phyloP scores from a whole-genome alignment of 2,329 filamentous ascomycete genomes.

The Xylariaceae sp. region DNA sequence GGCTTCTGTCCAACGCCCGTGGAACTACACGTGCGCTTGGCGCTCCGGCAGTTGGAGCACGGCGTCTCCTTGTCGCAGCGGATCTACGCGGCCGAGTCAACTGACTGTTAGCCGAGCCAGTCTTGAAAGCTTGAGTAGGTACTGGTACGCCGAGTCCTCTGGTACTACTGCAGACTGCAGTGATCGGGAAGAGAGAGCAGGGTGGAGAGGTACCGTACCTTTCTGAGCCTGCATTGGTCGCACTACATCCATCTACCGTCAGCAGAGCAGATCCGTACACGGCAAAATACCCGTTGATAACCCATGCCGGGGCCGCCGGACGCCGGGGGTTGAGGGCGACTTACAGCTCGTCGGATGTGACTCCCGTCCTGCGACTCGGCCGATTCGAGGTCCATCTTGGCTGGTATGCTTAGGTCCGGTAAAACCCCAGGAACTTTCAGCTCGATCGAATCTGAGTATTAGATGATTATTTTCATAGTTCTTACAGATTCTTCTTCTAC shows the following conservation, averaged over 20 bases:
- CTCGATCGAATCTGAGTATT: too few relatives aligned
- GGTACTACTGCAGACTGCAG: too few relatives aligned
- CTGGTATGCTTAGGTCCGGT: too few relatives aligned
- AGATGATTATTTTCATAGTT: too few relatives aligned
- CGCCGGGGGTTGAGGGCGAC: slow-evolving; percentile 28
- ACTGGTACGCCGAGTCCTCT: too few relatives aligned
- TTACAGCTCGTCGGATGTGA: neutral
- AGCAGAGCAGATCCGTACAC: too few relatives aligned
- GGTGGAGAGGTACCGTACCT: slow-evolving; percentile 23
- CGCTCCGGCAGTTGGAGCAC: slow-evolving; percentile 53
- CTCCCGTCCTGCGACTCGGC: neutral
- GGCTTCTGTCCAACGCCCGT: slow-evolving; percentile 51
- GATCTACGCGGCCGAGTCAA: slow-evolving; percentile 35
- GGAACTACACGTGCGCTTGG: slow-evolving; percentile 49
- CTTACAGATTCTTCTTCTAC: too few relatives aligned
- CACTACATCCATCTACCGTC: slow-evolving; percentile 28
- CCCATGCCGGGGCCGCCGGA: slow-evolving; percentile 17
- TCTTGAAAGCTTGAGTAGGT: too few relatives aligned
- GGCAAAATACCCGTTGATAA: neutral
- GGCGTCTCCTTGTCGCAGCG: slow-evolving; percentile 56
- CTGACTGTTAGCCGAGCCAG: neutral
- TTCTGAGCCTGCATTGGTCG: slow-evolving; percentile 35
- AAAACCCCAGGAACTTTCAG: too few relatives aligned
- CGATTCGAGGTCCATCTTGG: neutral
- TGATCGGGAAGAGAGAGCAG: too few relatives aligned